Evolutionary conservation across 495 filamentous ascomycete species (phyloP).

Genomic region (Daldinia caldariorum): DNA sequence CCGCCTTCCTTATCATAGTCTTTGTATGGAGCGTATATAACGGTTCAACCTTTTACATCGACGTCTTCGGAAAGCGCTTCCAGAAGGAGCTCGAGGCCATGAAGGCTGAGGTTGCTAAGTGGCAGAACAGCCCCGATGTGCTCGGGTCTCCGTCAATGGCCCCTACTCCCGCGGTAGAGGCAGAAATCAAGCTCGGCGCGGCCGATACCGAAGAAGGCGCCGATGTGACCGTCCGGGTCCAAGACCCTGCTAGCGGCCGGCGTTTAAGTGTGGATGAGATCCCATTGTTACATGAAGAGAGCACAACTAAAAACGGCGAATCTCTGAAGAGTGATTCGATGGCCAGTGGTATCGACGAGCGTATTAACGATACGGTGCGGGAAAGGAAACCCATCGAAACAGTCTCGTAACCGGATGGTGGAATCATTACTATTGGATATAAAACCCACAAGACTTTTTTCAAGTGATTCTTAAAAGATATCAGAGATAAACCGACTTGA

Average conservation of each 20-base stretch:
- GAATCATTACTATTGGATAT: neutral
- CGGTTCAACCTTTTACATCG: constrained; percentile 95
- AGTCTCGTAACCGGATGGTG: constrained; percentile 12
- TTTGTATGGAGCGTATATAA: constrained; percentile 95
- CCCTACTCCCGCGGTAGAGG: constrained; percentile 40
- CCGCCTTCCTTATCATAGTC: constrained; percentile 75
- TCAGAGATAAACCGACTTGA: neutral
- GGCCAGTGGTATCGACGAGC: constrained; percentile 55
- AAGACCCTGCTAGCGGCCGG: constrained; percentile 40
- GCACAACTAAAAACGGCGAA: constrained; percentile 33
- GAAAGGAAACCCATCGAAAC: constrained; percentile 50
- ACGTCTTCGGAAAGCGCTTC: constrained; percentile 95
- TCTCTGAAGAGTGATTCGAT: constrained; percentile 17
- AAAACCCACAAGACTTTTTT: neutral
- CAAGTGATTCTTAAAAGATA: neutral
- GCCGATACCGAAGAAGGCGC: constrained; percentile 31
- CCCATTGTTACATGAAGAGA: constrained; percentile 62
- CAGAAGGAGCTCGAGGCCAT: constrained; percentile 94
- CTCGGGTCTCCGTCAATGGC: constrained; percentile 54
- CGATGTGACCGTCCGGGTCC: constrained; percentile 39
- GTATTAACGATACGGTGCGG: constrained; percentile 53
- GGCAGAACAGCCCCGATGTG: constrained; percentile 71
- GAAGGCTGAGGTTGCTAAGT: constrained; percentile 87
- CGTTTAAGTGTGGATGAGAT: constrained; percentile 62
- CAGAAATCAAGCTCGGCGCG: constrained; percentile 20